Conservation (phyloP, 2,329 filamentous ascomycete species). For the Talaromyces sp. region DNA sequence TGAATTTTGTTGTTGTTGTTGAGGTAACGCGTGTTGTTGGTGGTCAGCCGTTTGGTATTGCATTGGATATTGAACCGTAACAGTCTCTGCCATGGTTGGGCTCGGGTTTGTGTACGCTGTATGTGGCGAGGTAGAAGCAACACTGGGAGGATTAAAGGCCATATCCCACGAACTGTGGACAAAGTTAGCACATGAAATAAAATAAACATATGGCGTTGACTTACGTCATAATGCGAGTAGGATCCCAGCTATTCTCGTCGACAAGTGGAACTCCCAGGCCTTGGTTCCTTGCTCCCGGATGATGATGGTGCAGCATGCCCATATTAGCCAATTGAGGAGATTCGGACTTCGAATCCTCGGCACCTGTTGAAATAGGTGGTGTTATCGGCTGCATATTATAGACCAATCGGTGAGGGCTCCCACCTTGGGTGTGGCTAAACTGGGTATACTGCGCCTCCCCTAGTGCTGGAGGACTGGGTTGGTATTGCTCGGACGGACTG, state of each 20-base stretch:
- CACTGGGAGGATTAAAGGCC: constrained; percentile 60
- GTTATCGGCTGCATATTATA: constrained; percentile 64
- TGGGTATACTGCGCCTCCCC: constrained; percentile 46
- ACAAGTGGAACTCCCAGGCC: constrained; percentile 53
- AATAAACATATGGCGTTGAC: constrained; percentile 29
- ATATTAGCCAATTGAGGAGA: constrained; percentile 65
- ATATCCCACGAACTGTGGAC: constrained; percentile 79
- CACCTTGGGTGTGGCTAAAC: constrained; percentile 40
- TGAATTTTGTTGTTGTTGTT: constrained; percentile 19
- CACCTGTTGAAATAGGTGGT: constrained; percentile 69
- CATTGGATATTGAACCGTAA: constrained; percentile 27
- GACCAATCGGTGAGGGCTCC: constrained; percentile 43
- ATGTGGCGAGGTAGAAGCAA: constrained; percentile 36
- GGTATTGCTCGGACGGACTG: constrained; percentile 62
- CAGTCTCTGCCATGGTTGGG: constrained; percentile 21
- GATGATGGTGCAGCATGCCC: constrained; percentile 29
- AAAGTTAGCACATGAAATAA: constrained; percentile 20
- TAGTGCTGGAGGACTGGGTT: constrained; percentile 56
- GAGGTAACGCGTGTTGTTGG: constrained; percentile 25
- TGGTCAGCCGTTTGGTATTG: constrained; percentile 23
- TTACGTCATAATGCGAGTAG: constrained; percentile 83
- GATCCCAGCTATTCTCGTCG: constrained; percentile 73
- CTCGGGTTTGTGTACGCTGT: constrained; percentile 30
- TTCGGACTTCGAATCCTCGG: constrained; percentile 70
- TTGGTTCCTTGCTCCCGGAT: constrained; percentile 28